A percentile compares a stretch with the other conserved stretches of the same genome.
Conservation (phyloP, 768 basidiomycete species). For the Botryobasidium botryosum region DNA sequence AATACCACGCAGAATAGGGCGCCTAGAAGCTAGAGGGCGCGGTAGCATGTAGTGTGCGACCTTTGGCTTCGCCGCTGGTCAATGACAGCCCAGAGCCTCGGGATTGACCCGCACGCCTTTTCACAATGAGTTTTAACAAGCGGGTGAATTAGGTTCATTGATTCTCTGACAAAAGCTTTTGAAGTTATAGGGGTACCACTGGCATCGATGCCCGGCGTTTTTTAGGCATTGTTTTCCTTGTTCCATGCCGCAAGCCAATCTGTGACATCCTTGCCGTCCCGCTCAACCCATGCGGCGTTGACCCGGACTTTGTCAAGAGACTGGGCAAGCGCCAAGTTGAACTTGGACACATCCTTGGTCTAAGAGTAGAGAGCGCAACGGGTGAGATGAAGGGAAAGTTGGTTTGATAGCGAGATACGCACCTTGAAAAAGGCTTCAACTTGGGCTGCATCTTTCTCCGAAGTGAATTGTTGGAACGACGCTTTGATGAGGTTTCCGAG, state of each 20-base stretch:
- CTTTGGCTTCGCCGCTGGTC: no score
- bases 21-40: no score
- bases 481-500: constrained; percentile 33
- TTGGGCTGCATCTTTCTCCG: constrained; percentile 43
- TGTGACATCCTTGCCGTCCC: constrained; percentile 38
- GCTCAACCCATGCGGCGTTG: constrained; percentile 44
- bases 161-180: no score
- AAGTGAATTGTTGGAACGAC: constrained; percentile 35
- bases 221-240: no score
- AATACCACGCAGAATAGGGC: no score
- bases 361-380: constrained; percentile 16
- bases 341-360: constrained; percentile 56
- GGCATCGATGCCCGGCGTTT: no score
- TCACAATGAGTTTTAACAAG: no score
- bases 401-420: constrained; percentile 12
- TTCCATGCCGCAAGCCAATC: constrained; percentile 37
- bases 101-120: no score
- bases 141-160: no score
- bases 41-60: no score
- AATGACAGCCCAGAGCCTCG: no score
- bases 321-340: constrained; percentile 44
- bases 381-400: constrained; percentile 12
- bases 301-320: constrained; percentile 50
- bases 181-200: no score
- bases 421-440: constrained; percentile 65